Conservation (phyloP, 345 rosid species). For the Raphanus sativus region DNA sequence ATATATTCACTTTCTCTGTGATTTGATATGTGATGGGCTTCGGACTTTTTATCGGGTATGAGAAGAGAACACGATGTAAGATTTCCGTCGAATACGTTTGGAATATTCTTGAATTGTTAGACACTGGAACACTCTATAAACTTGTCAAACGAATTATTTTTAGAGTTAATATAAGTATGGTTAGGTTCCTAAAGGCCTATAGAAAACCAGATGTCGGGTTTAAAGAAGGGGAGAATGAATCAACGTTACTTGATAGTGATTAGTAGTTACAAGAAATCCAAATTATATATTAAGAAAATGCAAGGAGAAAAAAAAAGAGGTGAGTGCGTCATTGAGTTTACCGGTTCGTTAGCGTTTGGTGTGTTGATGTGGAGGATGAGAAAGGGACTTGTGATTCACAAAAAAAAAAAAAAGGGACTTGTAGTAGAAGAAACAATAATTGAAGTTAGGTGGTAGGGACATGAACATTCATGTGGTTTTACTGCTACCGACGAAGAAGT, state of each 20-base stretch:
- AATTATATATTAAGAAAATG: not conserved
- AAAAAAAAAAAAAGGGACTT: constrained; percentile 40
- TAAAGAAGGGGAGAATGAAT: not conserved
- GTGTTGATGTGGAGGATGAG: constrained; percentile 9
- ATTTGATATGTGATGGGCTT: constrained; percentile 3
- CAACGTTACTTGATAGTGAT: not conserved
- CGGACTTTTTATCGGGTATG: not conserved
- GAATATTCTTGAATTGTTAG: constrained; percentile 21
- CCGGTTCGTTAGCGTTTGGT: constrained; percentile 1
- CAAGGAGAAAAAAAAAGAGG: not conserved
- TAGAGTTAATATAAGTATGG: not conserved
- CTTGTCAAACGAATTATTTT: not conserved
- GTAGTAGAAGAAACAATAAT: constrained; percentile 30
- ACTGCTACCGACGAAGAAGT: constrained; percentile 34
- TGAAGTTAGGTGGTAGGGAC: constrained; percentile 35
- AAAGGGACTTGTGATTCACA: constrained; percentile 39
- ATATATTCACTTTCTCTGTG: constrained; percentile 10
- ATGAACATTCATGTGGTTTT: constrained; percentile 25
- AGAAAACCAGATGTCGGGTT: not conserved
- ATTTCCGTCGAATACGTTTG: not conserved
- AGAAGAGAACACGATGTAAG: constrained; percentile 31
- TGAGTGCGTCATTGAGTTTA: constrained; percentile 31
- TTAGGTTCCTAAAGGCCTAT: not conserved
- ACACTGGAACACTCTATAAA: constrained; percentile 12
- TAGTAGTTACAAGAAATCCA: constrained; percentile 11